These are phyloP conservation scores for Xylaria bambusicola DNA, from an alignment of 495 filamentous ascomycete species.

Conservation along the genomic window DNA sequence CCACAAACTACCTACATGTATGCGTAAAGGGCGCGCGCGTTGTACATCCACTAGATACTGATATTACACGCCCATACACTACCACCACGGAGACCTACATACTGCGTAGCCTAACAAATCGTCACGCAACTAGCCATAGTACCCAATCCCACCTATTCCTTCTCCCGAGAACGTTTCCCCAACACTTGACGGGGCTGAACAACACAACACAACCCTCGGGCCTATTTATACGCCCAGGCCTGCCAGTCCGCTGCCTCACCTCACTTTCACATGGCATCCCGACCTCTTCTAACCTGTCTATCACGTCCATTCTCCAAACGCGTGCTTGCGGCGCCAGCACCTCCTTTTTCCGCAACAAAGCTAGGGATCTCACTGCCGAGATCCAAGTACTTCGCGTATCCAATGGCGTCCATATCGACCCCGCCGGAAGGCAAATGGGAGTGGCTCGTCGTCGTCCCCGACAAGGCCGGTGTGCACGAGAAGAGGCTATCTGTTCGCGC, in stretches of 20 bases:
- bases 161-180: too few species aligned
- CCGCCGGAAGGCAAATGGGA: slow-evolving; percentile 58
- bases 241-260: neutral
- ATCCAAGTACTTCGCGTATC: slow-evolving; percentile 20
- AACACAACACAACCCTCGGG: neutral
- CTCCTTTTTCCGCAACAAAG: slow-evolving; percentile 6
- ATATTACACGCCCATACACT: too few species aligned
- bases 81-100: too few species aligned
- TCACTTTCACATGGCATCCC: slow-evolving; percentile 4
- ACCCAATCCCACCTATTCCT: too few species aligned
- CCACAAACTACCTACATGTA: neutral
- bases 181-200: neutral
- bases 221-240: neutral
- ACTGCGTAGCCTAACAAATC: too few species aligned
- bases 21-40: neutral
- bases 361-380: too few species aligned
- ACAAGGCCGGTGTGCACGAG: slow-evolving; percentile 64
- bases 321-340: slow-evolving; percentile 8
- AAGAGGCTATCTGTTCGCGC: slow-evolving; percentile 71
- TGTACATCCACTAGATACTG: too few species aligned
- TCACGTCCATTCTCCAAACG: neutral
- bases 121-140: too few species aligned
- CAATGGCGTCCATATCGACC: slow-evolving; percentile 43
- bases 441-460: slow-evolving; percentile 84
- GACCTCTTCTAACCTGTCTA: neutral